A percentile compares a stretch with the other conserved stretches of the same genome.
Conservation (phyloP, 495 filamentous ascomycete species). For the Penicillium steckii region DNA sequence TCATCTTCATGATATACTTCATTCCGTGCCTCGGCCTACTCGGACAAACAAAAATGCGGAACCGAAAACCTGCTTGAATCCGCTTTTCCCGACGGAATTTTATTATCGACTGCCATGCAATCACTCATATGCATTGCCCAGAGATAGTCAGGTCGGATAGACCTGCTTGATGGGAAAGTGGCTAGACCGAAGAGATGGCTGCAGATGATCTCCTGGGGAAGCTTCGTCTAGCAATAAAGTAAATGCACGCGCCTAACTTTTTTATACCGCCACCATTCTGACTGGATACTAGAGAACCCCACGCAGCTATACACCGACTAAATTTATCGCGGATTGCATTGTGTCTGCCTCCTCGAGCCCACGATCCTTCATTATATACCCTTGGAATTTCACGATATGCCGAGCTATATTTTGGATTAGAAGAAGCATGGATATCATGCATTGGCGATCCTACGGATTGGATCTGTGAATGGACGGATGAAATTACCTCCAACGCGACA, state of each 20-base stretch:
- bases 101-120: neutral
- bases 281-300: constrained; percentile 10
- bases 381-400: constrained; percentile 15
- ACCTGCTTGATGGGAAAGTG: neutral
- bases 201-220: constrained; percentile 7
- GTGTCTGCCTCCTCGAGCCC: constrained; percentile 8
- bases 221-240: constrained; percentile 10
- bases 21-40: neutral
- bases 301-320: constrained; percentile 14
- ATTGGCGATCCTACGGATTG: constrained; percentile 17
- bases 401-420: constrained; percentile 12
- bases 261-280: neutral
- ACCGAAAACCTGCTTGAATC: neutral
- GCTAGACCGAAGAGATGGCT: constrained; percentile 1
- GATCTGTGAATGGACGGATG: constrained; percentile 7
- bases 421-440: constrained; percentile 10
- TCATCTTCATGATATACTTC: neutral
- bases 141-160: neutral
- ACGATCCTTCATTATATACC: constrained; percentile 1
- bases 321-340: constrained; percentile 13
- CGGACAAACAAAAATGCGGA: constrained; percentile 1
- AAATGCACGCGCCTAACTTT: neutral
- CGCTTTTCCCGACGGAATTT: neutral
- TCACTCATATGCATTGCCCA: neutral
- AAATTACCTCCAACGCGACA: neutral